These are phyloP conservation scores for Rhynchospora tenuis DNA, from an alignment of 176 grass and related monocot species.

Conservation along the genomic window DNA sequence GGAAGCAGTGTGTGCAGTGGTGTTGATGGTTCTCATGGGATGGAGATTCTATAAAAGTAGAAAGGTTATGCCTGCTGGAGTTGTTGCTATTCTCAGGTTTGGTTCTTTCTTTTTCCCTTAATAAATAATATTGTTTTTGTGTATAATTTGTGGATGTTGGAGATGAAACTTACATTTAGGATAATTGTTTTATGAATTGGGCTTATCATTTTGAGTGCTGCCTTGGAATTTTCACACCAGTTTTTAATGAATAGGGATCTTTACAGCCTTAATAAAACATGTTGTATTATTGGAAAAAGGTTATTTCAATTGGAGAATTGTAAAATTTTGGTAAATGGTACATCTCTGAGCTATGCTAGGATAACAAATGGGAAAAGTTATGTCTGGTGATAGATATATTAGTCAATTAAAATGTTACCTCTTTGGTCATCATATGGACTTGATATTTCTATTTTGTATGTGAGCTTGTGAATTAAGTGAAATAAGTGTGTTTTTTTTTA, in stretches of 20 bases:
- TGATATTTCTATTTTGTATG: background rate
- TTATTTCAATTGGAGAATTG: background rate
- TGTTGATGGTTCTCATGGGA: slow-evolving; percentile 57
- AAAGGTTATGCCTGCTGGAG: slow-evolving; percentile 84
- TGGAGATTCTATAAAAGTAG: slow-evolving; percentile 63
- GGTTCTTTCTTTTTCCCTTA: background rate
- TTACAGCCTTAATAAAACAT: background rate
- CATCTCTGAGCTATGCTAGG: background rate
- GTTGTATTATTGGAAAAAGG: background rate
- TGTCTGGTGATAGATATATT: background rate
- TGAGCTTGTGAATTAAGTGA: background rate
- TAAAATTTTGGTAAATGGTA: background rate
- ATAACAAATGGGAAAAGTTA: background rate
- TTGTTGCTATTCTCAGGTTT: slow-evolving; percentile 76
- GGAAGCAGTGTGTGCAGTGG: slow-evolving; percentile 55
- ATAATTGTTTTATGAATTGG: background rate
- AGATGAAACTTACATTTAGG: background rate
- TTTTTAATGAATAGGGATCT: background rate
- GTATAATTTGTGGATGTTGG: background rate
- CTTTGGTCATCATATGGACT: background rate
- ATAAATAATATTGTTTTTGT: background rate
- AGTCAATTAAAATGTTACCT: background rate
- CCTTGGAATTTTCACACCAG: too few species aligned
- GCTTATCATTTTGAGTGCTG: background rate
- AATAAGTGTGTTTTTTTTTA: background rate